A percentile compares a stretch with the other conserved stretches of the same genome.
phyloP scores from a whole-genome alignment of 2,329 filamentous ascomycete species.

The Teratosphaeria pseudoeucalypti region DNA sequence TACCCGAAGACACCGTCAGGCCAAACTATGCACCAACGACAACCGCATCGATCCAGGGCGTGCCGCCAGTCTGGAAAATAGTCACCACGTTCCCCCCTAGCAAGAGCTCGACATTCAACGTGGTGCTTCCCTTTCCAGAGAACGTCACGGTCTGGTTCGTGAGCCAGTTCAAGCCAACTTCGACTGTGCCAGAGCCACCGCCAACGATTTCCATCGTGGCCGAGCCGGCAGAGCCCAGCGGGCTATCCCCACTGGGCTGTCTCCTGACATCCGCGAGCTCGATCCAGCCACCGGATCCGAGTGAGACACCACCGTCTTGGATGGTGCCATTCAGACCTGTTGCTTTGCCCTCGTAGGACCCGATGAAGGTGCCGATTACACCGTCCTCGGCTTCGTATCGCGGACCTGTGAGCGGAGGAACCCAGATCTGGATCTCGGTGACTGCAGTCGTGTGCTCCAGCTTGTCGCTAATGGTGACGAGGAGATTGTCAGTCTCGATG shows the following conservation, averaged over 20 bases:
- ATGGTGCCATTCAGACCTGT: constrained; percentile 13
- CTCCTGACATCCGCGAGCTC: constrained; percentile 10
- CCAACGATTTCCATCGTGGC: constrained; percentile 8
- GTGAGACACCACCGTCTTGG: constrained; percentile 9
- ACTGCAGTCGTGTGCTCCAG: constrained; percentile 11
- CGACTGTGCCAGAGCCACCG: constrained; percentile 9
- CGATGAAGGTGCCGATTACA: constrained; percentile 12
- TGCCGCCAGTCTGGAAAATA: constrained; percentile 10
- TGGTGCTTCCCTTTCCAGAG: constrained; percentile 4
- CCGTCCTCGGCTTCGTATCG: constrained; percentile 17
- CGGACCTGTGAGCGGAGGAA: constrained; percentile 13
- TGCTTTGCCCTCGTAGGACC: constrained; percentile 9
- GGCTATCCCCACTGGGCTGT: background rate
- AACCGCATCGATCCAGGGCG: constrained; percentile 14
- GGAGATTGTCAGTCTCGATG: constrained; percentile 10
- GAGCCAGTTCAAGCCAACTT: constrained; percentile 11
- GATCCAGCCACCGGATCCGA: constrained; percentile 11
- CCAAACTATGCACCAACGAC: constrained; percentile 2
- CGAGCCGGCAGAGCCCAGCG: constrained; percentile 1
- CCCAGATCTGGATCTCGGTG: constrained; percentile 18
- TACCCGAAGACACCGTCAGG: too few relatives aligned
- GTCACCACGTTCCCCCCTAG: constrained; percentile 12
- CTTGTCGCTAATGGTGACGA: constrained; percentile 9
- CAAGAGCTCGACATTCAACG: constrained; percentile 10
- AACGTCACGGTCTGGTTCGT: constrained; percentile 9